A percentile compares a stretch with the other conserved stretches of the same genome.
These are phyloP conservation scores for Penicillium sp. DNA, from an alignment of 2,329 filamentous ascomycete genomes.

Conservation along the genomic window DNA sequence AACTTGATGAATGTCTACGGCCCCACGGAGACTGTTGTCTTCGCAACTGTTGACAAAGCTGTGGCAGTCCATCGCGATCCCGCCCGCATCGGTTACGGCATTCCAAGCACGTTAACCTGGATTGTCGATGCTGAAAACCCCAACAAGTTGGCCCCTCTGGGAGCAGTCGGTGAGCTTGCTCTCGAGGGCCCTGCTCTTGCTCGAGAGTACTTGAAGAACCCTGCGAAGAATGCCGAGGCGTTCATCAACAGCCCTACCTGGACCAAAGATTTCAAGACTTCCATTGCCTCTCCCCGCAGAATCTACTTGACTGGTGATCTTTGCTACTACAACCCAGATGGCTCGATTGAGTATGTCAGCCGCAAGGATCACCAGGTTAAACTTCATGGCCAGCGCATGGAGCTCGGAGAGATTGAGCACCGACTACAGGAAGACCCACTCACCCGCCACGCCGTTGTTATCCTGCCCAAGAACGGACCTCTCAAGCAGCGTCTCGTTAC, in stretches of 20 bases:
- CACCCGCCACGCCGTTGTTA: constrained; percentile 47
- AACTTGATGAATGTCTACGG: constrained; percentile 47
- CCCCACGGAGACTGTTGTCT: constrained; percentile 41
- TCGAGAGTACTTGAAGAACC: constrained; percentile 46
- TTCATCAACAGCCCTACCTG: constrained; percentile 37
- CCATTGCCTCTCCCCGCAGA: constrained; percentile 13
- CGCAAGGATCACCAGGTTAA: constrained; percentile 71
- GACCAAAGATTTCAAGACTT: constrained; percentile 23
- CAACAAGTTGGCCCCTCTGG: constrained; percentile 42
- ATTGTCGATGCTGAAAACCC: constrained; percentile 40
- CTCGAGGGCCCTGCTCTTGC: constrained; percentile 45
- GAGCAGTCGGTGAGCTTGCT: constrained; percentile 39
- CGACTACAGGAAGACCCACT: constrained; percentile 37
- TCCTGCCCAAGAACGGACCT: constrained; percentile 48
- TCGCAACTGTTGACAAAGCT: constrained; percentile 34
- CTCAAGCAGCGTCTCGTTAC: constrained; percentile 51
- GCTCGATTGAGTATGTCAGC: constrained; percentile 50
- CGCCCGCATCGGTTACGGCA: constrained; percentile 32
- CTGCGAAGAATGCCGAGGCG: constrained; percentile 36
- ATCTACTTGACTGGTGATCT: constrained; percentile 40
- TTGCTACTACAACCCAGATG: constrained; percentile 38
- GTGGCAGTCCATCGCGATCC: constrained; percentile 32
- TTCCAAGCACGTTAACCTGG: constrained; percentile 36
- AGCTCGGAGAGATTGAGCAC: constrained; percentile 56
- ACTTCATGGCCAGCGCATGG: constrained; percentile 67